These are phyloP conservation scores for Naematelia aurantialba DNA, from an alignment of 768 basidiomycete genomes.

Conservation along the genomic window DNA sequence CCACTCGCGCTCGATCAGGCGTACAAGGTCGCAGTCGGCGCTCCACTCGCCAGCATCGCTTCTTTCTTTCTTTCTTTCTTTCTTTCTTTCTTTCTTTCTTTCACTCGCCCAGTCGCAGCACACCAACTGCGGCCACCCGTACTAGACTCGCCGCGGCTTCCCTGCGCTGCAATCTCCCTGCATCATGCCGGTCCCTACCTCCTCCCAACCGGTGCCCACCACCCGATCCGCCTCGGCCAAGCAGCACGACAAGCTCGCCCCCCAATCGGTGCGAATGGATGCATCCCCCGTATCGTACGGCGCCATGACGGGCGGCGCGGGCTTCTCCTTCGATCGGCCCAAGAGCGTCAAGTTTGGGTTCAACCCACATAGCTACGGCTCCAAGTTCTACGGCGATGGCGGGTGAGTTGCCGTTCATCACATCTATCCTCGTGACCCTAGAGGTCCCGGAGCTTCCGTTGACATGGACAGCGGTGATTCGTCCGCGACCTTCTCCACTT, in stretches of 20 bases:
- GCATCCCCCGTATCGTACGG: slow-evolving; percentile 41
- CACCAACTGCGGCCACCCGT: no score
- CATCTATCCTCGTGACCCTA: neutral
- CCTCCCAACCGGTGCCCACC: slow-evolving; percentile 8
- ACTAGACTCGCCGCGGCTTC: no score
- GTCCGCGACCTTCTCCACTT: slow-evolving; percentile 32
- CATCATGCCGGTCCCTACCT: neutral
- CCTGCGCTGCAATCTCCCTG: no score
- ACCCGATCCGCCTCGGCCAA: neutral
- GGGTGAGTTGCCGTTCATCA: slow-evolving; percentile 26
- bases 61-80: neutral
- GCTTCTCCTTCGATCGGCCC: slow-evolving; percentile 34
- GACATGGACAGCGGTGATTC: slow-evolving; percentile 26
- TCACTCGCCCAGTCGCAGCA: no score
- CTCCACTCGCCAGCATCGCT: neutral
- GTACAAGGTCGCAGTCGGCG: neutral
- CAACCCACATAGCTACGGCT: slow-evolving; percentile 39
- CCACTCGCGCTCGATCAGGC: no score
- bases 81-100: neutral
- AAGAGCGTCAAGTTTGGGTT: slow-evolving; percentile 15
- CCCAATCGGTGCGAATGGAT: slow-evolving; percentile 14
- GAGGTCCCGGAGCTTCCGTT: neutral
- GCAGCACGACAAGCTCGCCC: neutral
- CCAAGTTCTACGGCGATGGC: slow-evolving; percentile 37
- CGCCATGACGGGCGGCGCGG: slow-evolving; percentile 38